Evolutionary conservation across 73 alveolate species (phyloP).

Genomic region (Effrenium voratum): DNA sequence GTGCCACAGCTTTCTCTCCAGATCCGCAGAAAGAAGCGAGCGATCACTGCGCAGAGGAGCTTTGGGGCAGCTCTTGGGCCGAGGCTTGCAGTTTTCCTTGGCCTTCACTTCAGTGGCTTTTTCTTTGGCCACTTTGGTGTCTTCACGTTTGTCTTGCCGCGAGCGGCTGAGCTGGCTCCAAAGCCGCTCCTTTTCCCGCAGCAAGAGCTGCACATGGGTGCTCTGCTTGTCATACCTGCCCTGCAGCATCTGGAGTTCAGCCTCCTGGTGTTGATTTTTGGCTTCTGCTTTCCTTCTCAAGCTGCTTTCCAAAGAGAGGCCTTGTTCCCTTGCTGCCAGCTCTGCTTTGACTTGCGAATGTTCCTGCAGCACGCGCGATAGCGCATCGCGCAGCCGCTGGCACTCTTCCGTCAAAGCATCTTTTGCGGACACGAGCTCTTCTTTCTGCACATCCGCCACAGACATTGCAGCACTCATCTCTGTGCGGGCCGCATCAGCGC

Average conservation of each 20-base stretch:
- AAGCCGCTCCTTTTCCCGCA: slow-evolving; percentile 33
- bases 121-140: background rate
- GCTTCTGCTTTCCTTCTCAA: slow-evolving; percentile 25
- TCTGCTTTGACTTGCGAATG: background rate
- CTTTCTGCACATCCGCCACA: background rate
- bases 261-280: background rate
- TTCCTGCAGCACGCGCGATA: background rate
- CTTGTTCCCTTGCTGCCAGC: slow-evolving; percentile 21
- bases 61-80: background rate
- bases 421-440: background rate
- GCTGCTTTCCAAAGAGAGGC: background rate
- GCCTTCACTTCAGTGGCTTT: background rate
- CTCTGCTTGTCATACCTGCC: slow-evolving; percentile 19
- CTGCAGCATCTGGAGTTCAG: background rate
- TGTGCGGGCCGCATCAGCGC: background rate
- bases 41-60: background rate
- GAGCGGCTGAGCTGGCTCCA: slow-evolving; percentile 41
- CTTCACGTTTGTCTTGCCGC: background rate
- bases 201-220: slow-evolving; percentile 39
- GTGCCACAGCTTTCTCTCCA: slow-evolving; percentile 48
- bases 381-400: background rate
- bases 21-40: background rate
- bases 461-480: background rate
- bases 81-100: background rate
- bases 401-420: background rate